Base-by-base conservation (phyloP, 192 early-diverging fungal species). In the Coemansia sp. region DNA sequence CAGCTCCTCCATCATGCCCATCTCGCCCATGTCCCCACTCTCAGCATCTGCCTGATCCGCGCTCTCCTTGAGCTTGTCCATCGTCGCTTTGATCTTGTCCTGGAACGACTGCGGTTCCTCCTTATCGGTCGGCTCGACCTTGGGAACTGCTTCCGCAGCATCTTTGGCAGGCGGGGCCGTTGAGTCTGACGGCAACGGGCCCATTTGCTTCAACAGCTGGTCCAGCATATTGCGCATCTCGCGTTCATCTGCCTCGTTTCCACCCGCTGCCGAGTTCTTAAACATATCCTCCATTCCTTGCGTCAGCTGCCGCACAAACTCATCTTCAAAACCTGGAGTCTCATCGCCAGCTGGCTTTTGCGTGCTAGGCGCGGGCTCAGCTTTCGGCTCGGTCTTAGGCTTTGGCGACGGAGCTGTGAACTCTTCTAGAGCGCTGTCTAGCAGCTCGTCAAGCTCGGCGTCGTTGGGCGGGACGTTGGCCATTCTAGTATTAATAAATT, bases 31-130 rank as follows among this genome's bases (percentile, higher is more conserved):
- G 3, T 43, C 85, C 25, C 77, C 77, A 8, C 71, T 68, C n/a
- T 82, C 84, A 30, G 83, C 92, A 55, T 96, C 88, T 9, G 91
- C 91, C 56, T 88, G 84, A 7, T 91, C 86, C 2, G 90, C 89
- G 56, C 91, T 94, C 58, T 88, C 86, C 62, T 91, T 89, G 11
- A 98, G 71, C 55, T 95, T 94, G 60, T 85, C 85, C 84, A 98
- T 88, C 11, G 95, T 98, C 43, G 92, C 84, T 43, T 87, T 85
- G 59, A 98, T 93, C 33, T 84, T 87, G 58, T 92, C 88, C 65
- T 97, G 92, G 83, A 98, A 98, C 44, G 84, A 82, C 72, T 38
- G 19, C 1, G 58, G 44, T 28, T 59, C 38, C 11, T 7, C 2
- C 47, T 42, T 30, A 16, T 50, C 47, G 16, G 6, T 24, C 9